Base-by-base conservation (phyloP, 2,329 filamentous ascomycete genomes). In the Arthrobotrys conoides region DNA sequence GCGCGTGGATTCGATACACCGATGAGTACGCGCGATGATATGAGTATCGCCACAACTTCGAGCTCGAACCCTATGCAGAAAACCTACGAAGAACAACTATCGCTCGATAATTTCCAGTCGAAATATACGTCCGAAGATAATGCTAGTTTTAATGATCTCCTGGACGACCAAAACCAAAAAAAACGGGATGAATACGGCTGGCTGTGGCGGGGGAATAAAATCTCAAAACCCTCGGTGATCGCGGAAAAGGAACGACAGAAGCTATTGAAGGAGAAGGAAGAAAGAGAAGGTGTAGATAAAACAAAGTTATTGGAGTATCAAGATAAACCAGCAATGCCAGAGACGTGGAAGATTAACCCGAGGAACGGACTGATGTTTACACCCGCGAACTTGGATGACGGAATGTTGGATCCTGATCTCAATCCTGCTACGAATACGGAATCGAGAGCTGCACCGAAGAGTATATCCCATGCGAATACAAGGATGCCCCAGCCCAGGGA, bases 51-150 rank as follows among this genome's bases (percentile, higher is more conserved):
- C 84, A 18, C 84, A 16, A 16, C 36, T 8, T 36, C 33, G 20
- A 59, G 30, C n/a, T 61, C 57, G 22, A 71, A 79, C 5, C 70
- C 55, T 9, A 75, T 85, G 64, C 86, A 85, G 68, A 86, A 86
- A 73, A 85, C 87, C 36, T 87, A 93, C 18, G 91, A 97, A 83
- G 90, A 91, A 49, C 91, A 91, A 81, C 90, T 98, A 87, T 94
- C 91, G 76, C 88, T 99, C 0, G 90, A 91, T 67, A 89, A 91
- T 0, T 99, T 97, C 82, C 96, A 99, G 83, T 89, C 92, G 2
- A 95, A 93, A 81, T 98, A 97, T 85, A 99, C 95, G 0, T 97
- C 93, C 83, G 96, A 99, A 84, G 96, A 99, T 84, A 98, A 98
- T 83, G 96, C 97, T 83, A 96, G 93, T 82, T 98, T 99, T 86